A percentile compares a stretch with the other conserved stretches of the same genome.
Evolutionary conservation across 83 land plant species (phyloP).

Genomic region (Larix sibirica): DNA sequence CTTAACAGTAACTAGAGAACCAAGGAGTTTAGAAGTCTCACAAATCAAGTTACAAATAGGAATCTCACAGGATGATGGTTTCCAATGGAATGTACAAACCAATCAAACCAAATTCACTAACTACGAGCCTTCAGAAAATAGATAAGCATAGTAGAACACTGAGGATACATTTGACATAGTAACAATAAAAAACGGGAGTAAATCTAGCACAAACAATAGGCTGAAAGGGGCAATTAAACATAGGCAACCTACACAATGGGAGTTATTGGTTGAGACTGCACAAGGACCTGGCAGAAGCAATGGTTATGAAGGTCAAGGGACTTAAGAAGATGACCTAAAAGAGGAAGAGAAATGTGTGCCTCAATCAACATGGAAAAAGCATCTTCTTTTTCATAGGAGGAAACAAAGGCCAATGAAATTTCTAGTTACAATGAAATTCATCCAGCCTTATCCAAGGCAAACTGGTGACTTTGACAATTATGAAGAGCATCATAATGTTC

Average conservation of each 20-base stretch:
- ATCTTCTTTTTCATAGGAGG: too few relatives aligned
- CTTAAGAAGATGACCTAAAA: too few relatives aligned
- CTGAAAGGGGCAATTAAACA: background rate
- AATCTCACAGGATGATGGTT: slow-evolving; percentile 1
- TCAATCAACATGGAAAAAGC: too few relatives aligned
- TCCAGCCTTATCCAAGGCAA: too few relatives aligned
- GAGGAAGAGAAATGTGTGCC: too few relatives aligned
- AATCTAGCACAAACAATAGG: background rate
- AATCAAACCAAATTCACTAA: slow-evolving; percentile 12
- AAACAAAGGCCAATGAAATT: too few relatives aligned
- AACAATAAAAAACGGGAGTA: background rate
- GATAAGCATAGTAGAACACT: background rate
- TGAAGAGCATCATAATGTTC: too few relatives aligned
- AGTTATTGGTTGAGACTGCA: too few relatives aligned
- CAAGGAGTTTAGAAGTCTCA: background rate
- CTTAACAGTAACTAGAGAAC: slow-evolving; percentile 11
- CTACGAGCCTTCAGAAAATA: background rate
- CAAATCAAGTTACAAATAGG: background rate
- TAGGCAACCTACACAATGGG: background rate
- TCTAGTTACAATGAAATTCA: too few relatives aligned
- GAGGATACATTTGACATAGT: background rate
- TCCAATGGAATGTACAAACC: slow-evolving; percentile 9
- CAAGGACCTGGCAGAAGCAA: too few relatives aligned
- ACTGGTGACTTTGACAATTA: too few relatives aligned
- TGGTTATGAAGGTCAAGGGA: too few relatives aligned